A percentile compares a stretch with the other conserved stretches of the same genome.
Evolutionary conservation across 2,329 filamentous ascomycete genomes (phyloP).

Genomic region (Dactylellina leptospora): DNA sequence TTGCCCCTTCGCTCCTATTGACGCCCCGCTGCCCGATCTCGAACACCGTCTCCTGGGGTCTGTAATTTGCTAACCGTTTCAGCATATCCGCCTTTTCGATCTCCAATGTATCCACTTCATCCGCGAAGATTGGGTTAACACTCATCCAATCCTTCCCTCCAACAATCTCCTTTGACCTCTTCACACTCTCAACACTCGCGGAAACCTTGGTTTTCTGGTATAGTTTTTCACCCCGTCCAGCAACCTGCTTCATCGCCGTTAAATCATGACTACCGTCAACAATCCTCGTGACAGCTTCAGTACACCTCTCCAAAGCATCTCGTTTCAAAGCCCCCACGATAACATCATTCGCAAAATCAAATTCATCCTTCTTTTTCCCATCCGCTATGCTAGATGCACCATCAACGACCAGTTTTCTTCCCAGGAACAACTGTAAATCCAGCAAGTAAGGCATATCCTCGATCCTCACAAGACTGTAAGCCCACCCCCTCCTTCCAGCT

Average conservation of each 20-base stretch:
- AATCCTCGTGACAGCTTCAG: slow-evolving; percentile 84
- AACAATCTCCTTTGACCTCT: slow-evolving; percentile 81
- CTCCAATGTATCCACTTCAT: slow-evolving; percentile 72
- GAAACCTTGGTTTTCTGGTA: slow-evolving; percentile 90
- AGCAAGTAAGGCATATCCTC: slow-evolving; percentile 90
- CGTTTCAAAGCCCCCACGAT: slow-evolving; percentile 80
- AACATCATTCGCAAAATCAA: slow-evolving; percentile 79
- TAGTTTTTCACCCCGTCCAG: slow-evolving; percentile 87
- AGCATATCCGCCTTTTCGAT: slow-evolving; percentile 84
- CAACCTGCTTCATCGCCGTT: slow-evolving; percentile 73
- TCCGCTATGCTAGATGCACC: slow-evolving; percentile 70
- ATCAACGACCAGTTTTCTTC: slow-evolving; percentile 76
- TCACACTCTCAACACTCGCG: slow-evolving; percentile 88
- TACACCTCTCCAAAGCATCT: slow-evolving; percentile 75
- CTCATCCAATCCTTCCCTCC: slow-evolving; percentile 75
- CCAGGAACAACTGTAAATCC: slow-evolving; percentile 92
- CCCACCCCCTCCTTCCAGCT: slow-evolving; percentile 92
- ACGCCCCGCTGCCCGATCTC: slow-evolving; percentile 82
- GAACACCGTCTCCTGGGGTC: slow-evolving; percentile 94
- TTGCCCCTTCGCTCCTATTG: slow-evolving; percentile 71
- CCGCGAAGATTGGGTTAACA: slow-evolving; percentile 81
- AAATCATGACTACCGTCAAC: slow-evolving; percentile 80
- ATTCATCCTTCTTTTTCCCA: slow-evolving; percentile 62
- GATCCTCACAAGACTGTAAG: slow-evolving; percentile 88
- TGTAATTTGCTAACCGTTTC: slow-evolving; percentile 84